phyloP scores from a whole-genome alignment of 805 yeast genomes.

The Kuraishia molischiana region DNA sequence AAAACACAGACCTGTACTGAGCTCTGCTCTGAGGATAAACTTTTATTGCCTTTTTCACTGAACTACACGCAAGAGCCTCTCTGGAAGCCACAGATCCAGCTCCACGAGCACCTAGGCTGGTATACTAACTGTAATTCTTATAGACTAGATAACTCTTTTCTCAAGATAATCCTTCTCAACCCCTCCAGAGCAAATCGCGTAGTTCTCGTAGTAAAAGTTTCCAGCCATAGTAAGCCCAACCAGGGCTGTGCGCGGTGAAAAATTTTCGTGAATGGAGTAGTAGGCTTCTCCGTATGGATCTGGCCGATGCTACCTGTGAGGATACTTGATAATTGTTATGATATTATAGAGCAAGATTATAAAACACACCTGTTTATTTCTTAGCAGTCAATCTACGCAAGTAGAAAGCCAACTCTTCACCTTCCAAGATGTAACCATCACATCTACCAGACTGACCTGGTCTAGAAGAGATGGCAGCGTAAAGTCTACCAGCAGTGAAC shows the following conservation, averaged over 20 bases:
- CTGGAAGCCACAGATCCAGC: constrained; percentile 19
- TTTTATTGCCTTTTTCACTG: constrained; percentile 24
- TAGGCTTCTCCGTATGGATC: no score
- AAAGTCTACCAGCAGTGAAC: constrained; percentile 98
- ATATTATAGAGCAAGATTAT: constrained; percentile 3
- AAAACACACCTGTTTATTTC: constrained; percentile 69
- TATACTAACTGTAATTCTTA: no score
- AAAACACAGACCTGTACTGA: constrained; percentile 54
- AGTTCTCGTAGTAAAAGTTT: neutral
- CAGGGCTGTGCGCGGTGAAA: no score
- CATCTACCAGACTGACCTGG: constrained; percentile 99
- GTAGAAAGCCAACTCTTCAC: constrained; percentile 99
- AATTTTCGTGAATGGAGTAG: no score
- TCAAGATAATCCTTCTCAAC: no score
- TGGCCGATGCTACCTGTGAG: no score
- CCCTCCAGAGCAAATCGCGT: no score
- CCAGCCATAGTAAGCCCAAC: no score
- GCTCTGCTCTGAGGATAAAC: constrained; percentile 24
- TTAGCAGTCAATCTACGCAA: constrained; percentile 98
- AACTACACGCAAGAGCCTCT: no score
- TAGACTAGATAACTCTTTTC: no score
- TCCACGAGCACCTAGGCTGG: constrained; percentile 12
- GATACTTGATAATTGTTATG: no score
- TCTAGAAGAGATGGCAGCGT: constrained; percentile 98
- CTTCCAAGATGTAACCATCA: constrained; percentile 99